Percentiles rank a stretch among this genome's conserved stretches.
phyloP scores from a whole-genome alignment of 495 filamentous ascomycete genomes.

The Penicillium paradoxum region DNA sequence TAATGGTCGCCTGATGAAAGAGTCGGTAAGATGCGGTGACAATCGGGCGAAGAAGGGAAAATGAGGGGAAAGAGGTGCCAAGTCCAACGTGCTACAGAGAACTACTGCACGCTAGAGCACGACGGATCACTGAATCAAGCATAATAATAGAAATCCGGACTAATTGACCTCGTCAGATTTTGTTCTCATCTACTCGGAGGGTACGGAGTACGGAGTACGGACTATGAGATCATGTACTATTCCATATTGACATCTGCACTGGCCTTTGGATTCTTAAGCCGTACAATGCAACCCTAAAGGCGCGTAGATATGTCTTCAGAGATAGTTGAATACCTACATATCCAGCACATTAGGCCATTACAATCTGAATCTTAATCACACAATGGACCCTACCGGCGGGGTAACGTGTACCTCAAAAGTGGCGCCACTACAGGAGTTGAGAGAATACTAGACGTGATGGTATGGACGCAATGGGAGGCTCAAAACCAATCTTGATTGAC shows the following conservation, averaged over 20 bases:
- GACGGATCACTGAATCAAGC: background rate
- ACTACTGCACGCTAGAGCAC: slow-evolving; percentile 3
- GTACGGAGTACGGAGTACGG: background rate
- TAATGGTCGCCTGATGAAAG: background rate
- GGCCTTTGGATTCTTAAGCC: background rate
- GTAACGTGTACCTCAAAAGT: background rate
- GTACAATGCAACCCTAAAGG: slow-evolving; percentile 5
- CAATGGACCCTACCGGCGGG: background rate
- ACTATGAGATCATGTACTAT: too few species aligned
- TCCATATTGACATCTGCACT: background rate
- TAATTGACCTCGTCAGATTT: slow-evolving; percentile 5
- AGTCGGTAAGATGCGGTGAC: background rate
- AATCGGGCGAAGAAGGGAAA: background rate
- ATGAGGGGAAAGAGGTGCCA: slow-evolving; percentile 2
- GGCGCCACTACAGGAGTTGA: background rate
- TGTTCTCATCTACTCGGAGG: background rate
- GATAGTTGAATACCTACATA: background rate
- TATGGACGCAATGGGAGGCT: background rate
- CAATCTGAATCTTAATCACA: background rate
- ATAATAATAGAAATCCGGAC: slow-evolving; percentile 4
- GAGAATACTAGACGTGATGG: background rate
- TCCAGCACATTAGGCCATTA: background rate
- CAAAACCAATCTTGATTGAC: background rate
- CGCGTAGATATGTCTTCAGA: background rate
- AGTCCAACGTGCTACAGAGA: background rate